These are phyloP conservation scores for Fusarium staphyleae DNA, from an alignment of 2,329 filamentous ascomycete genomes.

Conservation along the genomic window DNA sequence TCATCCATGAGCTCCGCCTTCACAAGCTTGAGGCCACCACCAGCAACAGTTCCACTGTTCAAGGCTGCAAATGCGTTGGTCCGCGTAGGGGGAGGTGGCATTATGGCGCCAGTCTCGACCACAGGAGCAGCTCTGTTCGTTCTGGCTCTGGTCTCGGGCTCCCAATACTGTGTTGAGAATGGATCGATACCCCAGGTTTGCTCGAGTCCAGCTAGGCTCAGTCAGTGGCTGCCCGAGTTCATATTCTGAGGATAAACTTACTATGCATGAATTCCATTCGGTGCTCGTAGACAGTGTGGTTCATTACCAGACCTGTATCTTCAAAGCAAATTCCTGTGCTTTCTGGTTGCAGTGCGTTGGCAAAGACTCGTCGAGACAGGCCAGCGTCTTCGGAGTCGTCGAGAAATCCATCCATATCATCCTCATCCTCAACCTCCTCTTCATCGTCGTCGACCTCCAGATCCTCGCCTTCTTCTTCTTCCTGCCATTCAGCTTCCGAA, in stretches of 20 bases:
- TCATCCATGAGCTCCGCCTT: constrained; percentile 51
- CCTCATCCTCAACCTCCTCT: constrained; percentile 77
- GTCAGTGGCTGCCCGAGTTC: constrained; percentile 20
- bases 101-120: constrained; percentile 35
- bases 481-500: constrained; percentile 87
- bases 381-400: constrained; percentile 81
- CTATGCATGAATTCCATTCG: constrained; percentile 78
- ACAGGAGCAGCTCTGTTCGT: constrained; percentile 12
- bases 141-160: constrained; percentile 48
- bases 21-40: constrained; percentile 43
- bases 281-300: constrained; percentile 63
- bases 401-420: constrained; percentile 88
- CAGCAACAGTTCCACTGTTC: constrained; percentile 20
- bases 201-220: constrained; percentile 53
- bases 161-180: constrained; percentile 85
- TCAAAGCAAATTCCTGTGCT: constrained; percentile 88
- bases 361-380: constrained; percentile 62
- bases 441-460: constrained; percentile 71
- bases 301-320: constrained; percentile 57
- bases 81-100: constrained; percentile 46
- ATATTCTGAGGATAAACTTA: constrained; percentile 49
- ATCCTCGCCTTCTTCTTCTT: constrained; percentile 73
- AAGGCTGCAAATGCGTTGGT: constrained; percentile 50
- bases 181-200: constrained; percentile 74
- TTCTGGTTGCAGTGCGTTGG: constrained; percentile 76